These are phyloP conservation scores for Protostelium mycophagum DNA, from an alignment of 78 protist genomes.

Conservation along the genomic window DNA sequence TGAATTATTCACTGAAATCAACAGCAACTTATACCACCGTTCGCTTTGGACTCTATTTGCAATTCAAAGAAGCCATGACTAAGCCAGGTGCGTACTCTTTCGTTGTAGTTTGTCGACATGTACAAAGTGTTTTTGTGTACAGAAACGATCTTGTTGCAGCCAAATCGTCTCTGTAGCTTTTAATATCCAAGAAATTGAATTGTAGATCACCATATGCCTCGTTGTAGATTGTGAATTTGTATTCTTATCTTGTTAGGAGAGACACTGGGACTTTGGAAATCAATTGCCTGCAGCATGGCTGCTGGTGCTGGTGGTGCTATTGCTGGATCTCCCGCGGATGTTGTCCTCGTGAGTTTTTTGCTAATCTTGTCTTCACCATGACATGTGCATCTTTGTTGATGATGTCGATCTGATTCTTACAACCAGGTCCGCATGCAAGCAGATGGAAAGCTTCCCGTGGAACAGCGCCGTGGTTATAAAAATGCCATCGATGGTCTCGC, in stretches of 20 bases:
- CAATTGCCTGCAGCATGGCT: constrained; percentile 11
- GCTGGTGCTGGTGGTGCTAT: constrained; percentile 70
- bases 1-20: too few relatives aligned
- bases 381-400: too few relatives aligned
- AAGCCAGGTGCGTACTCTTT: constrained; percentile 13
- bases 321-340: constrained; percentile 61
- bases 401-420: neutral
- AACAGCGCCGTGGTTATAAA: constrained; percentile 68
- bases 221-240: constrained; percentile 20
- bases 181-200: neutral
- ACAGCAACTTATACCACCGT: constrained; percentile 58
- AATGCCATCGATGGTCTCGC: constrained; percentile 69
- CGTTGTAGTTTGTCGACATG: neutral
- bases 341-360: constrained; percentile 11
- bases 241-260: constrained; percentile 11
- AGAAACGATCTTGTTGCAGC: neutral
- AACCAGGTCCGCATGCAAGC: constrained; percentile 66
- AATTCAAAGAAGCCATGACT: constrained; percentile 14
- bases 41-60: constrained; percentile 52
- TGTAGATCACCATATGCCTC: constrained; percentile 17
- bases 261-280: neutral
- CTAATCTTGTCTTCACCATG: too few relatives aligned
- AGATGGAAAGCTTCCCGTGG: constrained; percentile 58
- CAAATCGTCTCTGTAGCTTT: neutral
- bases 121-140: neutral